Evolutionary conservation across 2,329 filamentous ascomycete species (phyloP).

Genomic region (Verticillium dahliae): DNA sequence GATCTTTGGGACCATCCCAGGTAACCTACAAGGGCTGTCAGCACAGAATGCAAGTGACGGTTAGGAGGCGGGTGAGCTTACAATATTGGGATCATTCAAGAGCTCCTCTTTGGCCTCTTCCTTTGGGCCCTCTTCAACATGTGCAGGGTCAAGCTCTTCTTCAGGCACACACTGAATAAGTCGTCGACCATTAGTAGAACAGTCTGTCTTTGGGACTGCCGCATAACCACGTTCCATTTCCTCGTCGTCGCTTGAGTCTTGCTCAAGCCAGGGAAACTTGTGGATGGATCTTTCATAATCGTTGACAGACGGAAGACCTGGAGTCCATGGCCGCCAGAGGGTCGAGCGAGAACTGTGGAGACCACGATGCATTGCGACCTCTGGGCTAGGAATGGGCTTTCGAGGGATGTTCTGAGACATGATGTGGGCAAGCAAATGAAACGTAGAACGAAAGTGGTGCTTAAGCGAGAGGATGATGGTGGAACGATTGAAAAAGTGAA

Average conservation of each 20-base stretch:
- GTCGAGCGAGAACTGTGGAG: constrained; percentile 16
- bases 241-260: not conserved
- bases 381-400: constrained; percentile 4
- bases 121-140: not conserved
- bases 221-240: constrained; percentile 5
- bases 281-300: constrained; percentile 21
- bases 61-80: not conserved
- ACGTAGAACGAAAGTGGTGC: not conserved
- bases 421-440: constrained; percentile 3
- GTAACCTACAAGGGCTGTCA: constrained; percentile 19
- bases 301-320: constrained; percentile 12
- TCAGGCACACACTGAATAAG: not conserved
- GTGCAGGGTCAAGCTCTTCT: not conserved
- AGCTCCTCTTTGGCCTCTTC: not conserved
- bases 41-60: not conserved
- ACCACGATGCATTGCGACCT: not conserved
- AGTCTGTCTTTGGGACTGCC: not conserved
- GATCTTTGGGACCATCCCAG: constrained; percentile 38
- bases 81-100: not conserved
- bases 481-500: not conserved
- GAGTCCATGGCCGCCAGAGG: constrained; percentile 21
- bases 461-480: not conserved
- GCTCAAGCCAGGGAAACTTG: constrained; percentile 20
- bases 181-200: not conserved
- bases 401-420: constrained; percentile 5